A percentile compares a stretch with the other conserved stretches of the same genome.
Conservation (phyloP, 257 asterid genomes). For the Cruciata laevipes region DNA sequence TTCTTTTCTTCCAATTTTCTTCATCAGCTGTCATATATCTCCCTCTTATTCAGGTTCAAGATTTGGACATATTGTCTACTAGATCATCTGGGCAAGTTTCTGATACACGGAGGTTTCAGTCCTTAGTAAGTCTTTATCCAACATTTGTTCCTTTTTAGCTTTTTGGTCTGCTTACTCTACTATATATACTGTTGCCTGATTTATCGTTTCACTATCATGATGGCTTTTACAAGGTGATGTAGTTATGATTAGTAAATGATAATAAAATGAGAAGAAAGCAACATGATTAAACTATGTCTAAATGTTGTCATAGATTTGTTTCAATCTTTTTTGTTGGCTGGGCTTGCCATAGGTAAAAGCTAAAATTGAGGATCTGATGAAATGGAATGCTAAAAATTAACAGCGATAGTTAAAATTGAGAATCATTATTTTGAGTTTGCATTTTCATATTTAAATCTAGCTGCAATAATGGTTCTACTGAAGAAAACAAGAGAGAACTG, state of each 20-base stretch:
- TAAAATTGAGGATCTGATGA: background rate
- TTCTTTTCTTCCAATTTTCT: background rate
- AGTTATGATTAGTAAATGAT: background rate
- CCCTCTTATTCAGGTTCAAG: slow-evolving; percentile 47
- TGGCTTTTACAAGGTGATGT: background rate
- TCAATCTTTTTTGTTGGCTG: background rate
- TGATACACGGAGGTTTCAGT: slow-evolving; percentile 62
- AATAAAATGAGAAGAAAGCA: background rate
- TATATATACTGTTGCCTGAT: background rate
- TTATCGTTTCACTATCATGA: background rate
- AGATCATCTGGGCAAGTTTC: slow-evolving; percentile 62
- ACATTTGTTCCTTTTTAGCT: background rate
- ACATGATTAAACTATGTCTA: background rate
- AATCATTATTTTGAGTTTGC: background rate
- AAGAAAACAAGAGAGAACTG: background rate
- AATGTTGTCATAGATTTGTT: background rate
- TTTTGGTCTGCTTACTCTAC: background rate
- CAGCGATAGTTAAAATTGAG: background rate
- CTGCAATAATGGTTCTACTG: background rate
- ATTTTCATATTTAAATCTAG: background rate
- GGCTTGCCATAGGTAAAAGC: background rate
- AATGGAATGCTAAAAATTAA: background rate
- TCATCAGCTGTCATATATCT: background rate
- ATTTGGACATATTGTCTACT: slow-evolving; percentile 50
- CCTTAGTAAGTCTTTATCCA: slow-evolving; percentile 45